Base-by-base conservation (phyloP, 768 basidiomycete species). In the Paxillus rubicundulus region DNA sequence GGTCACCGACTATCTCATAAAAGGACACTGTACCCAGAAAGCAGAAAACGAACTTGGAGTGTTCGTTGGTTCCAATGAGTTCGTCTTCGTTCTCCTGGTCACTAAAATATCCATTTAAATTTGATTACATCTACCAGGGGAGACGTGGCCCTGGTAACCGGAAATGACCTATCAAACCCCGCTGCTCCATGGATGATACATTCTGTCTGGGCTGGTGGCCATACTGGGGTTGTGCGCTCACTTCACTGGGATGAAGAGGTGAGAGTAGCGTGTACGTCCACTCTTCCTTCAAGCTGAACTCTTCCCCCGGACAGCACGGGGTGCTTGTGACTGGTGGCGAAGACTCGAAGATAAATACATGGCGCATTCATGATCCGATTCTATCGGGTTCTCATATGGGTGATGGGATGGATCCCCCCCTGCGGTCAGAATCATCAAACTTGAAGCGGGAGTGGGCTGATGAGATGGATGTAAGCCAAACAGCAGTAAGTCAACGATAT, bases 1-100 rank as follows among this genome's bases (percentile, higher is more conserved):
- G 88, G 80, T 85, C n/a, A 87, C 87, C 1, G 87, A 91, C 62
- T 89, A 90, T 69, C 69, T 89, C 34, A 81, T 91, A 47, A 76
- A 76, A 10, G 82, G 80, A 39, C 75, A 79, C 45, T 59, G 52
- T 18, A 61, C 59, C 5, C 47, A 9, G 27, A 60, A 47, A 50
- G 49, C 40, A 32, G 55, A 64, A 38, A 55, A 46, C n/a, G 57
- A 59, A 17, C 68, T 87, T 9, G 75, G 75, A 28, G 66, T 89
- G 4, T 86, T 89, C 49, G 78, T 81, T 5, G 89, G 88, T 0
- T 88, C 88, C 1, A 89, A 91, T 48, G 84, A 88, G 89, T 85
- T 62, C 30, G 78, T 55, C 30, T 14, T 13, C 33, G 44, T 45
- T 42, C 42, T 28, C 27, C 32, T 30, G 33, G n/a, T 21, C 33